phyloP scores from a whole-genome alignment of 176 grass and related monocot genomes.

The Phoenix dactylifera region DNA sequence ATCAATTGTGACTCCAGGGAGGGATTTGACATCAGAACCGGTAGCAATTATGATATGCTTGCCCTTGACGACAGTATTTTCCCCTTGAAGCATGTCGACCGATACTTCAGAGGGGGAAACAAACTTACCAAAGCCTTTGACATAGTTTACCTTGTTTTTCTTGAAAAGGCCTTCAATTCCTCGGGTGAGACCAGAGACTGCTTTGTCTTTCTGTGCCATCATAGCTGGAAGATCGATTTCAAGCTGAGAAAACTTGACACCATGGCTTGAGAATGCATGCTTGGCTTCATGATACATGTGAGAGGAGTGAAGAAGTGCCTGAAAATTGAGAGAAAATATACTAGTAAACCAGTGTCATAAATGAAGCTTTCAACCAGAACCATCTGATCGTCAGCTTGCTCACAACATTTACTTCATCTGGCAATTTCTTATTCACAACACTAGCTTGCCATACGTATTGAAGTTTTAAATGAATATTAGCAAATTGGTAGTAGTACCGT shows the following conservation, averaged over 20 bases:
- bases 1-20: slow-evolving; percentile 89
- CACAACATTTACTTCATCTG: too few species aligned
- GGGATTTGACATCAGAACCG: slow-evolving; percentile 88
- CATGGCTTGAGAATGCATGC: slow-evolving; percentile 65
- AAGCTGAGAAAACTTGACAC: slow-evolving; percentile 73
- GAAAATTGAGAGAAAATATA: slow-evolving; percentile 15
- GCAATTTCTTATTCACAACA: too few species aligned
- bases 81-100: slow-evolving; percentile 78
- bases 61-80: slow-evolving; percentile 67
- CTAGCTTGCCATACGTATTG: too few species aligned
- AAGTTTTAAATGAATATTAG: too few species aligned
- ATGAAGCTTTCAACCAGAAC: too few species aligned
- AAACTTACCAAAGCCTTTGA: slow-evolving; percentile 84
- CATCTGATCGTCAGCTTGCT: too few species aligned
- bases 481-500: too few species aligned
- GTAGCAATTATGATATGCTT: slow-evolving; percentile 93
- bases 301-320: slow-evolving; percentile 95
- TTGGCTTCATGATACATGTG: slow-evolving; percentile 97
- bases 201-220: slow-evolving; percentile 98
- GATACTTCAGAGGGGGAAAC: slow-evolving; percentile 79
- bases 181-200: slow-evolving; percentile 72
- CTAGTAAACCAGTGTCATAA: not conserved
- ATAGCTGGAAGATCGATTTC: slow-evolving; percentile 87
- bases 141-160: slow-evolving; percentile 97
- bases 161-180: slow-evolving; percentile 97